A percentile compares a stretch with the other conserved stretches of the same genome.
These are phyloP conservation scores for Blastobotrys malaysiensis DNA, from an alignment of 1,139 yeast genomes.

Conservation along the genomic window DNA sequence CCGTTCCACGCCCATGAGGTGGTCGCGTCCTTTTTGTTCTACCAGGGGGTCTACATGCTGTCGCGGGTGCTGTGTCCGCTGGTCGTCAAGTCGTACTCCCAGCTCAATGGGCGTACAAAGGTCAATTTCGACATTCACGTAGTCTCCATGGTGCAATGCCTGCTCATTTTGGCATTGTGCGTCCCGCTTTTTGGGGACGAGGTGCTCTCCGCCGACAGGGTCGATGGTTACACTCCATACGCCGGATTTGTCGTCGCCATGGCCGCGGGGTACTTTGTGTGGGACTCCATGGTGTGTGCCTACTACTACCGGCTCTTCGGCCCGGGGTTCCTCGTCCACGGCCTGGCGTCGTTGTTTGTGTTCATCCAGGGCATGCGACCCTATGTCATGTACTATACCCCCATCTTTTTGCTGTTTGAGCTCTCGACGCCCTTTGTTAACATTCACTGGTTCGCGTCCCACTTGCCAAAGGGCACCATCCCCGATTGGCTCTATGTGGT, in stretches of 20 bases:
- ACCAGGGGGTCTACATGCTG: slow-evolving; percentile 41
- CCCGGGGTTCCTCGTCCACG: slow-evolving; percentile 78
- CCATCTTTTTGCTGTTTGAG: slow-evolving; percentile 81
- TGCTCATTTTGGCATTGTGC: slow-evolving; percentile 49
- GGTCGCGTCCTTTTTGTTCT: slow-evolving; percentile 40
- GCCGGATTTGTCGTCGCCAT: slow-evolving; percentile 64
- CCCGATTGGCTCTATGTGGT: slow-evolving; percentile 48
- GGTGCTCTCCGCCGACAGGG: slow-evolving; percentile 40
- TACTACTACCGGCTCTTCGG: slow-evolving; percentile 65
- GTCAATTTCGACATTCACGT: slow-evolving; percentile 83
- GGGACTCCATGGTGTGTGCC: slow-evolving; percentile 75
- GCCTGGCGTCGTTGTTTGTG: slow-evolving; percentile 72
- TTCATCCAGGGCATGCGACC: slow-evolving; percentile 62
- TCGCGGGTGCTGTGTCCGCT: slow-evolving; percentile 44
- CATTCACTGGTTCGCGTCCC: slow-evolving; percentile 82
- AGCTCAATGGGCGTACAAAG: slow-evolving; percentile 43
- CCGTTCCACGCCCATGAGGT: slow-evolving; percentile 50
- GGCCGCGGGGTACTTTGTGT: slow-evolving; percentile 83
- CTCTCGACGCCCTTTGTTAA: slow-evolving; percentile 90
- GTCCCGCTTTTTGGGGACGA: slow-evolving; percentile 60
- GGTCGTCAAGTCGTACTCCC: slow-evolving; percentile 47
- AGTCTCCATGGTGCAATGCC: slow-evolving; percentile 80
- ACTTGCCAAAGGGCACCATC: slow-evolving; percentile 54
- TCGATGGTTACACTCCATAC: slow-evolving; percentile 70
- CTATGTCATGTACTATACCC: slow-evolving; percentile 77